Percentiles rank a stretch among this genome's conserved stretches.
Conservation (phyloP, 1,284 basidiomycete species). For the Cryptococcus amylolentus region DNA sequence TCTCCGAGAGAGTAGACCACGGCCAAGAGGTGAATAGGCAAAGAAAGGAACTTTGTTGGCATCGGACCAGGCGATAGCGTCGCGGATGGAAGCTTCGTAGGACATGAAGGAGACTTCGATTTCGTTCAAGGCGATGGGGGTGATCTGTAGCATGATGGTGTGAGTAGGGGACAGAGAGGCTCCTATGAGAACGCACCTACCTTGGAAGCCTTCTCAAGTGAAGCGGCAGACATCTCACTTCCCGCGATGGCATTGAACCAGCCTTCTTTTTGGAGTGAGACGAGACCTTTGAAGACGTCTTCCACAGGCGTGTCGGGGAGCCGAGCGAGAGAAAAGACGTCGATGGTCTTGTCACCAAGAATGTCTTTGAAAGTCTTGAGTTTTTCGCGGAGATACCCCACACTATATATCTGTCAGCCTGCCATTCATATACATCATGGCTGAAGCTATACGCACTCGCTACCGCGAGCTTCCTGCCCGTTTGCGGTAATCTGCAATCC, state of each 20-base stretch:
- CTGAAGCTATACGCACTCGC: constrained; percentile 7
- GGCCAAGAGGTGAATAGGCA: constrained; percentile 61
- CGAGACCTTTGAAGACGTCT: constrained; percentile 21
- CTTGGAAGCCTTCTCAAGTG: constrained; percentile 23
- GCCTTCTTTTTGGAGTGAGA: constrained; percentile 33
- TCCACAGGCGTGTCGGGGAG: constrained; percentile 17
- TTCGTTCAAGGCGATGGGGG: constrained; percentile 56
- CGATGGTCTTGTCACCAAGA: constrained; percentile 54
- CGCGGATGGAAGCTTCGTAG: constrained; percentile 52
- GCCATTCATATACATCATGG: neutral
- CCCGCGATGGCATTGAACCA: constrained; percentile 30
- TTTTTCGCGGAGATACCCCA: constrained; percentile 52
- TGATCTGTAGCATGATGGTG: constrained; percentile 41
- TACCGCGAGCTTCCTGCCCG: neutral
- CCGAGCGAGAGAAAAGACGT: constrained; percentile 49
- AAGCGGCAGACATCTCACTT: constrained; percentile 25
- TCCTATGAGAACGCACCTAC: constrained; percentile 9
- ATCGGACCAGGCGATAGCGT: constrained; percentile 47
- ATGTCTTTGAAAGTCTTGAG: constrained; percentile 49
- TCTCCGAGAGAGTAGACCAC: constrained; percentile 59
- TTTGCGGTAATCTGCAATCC: constrained; percentile 32
- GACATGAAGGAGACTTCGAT: constrained; percentile 58
- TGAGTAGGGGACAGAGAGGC: neutral
- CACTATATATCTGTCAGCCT: neutral
- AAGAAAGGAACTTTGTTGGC: constrained; percentile 56